phyloP scores from a whole-genome alignment of 179 eudicot species.

The Heliamphora pulchella region DNA sequence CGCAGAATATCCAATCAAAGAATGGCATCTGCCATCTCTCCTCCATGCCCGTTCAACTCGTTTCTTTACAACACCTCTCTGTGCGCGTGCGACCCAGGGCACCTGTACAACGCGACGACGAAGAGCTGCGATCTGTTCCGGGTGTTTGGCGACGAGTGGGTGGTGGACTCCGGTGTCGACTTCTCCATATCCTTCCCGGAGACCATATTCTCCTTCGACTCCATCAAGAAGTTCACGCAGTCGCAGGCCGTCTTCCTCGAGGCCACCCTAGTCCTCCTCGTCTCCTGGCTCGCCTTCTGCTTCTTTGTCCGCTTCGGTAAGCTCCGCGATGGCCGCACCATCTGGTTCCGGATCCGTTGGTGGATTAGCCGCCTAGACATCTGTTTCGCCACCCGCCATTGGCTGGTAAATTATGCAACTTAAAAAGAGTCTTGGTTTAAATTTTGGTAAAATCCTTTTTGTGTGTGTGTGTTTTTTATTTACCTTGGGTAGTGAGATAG shows the following conservation, averaged over 20 bases:
- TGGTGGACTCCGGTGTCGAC: slow-evolving; percentile 51
- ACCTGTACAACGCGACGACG: slow-evolving; percentile 38
- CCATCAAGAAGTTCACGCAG: slow-evolving; percentile 61
- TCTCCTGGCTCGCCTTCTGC: slow-evolving; percentile 66
- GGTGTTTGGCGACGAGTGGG: slow-evolving; percentile 28
- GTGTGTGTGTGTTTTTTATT: too few species aligned
- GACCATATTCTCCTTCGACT: slow-evolving; percentile 61
- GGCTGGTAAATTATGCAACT: slow-evolving; percentile 47
- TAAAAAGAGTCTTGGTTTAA: not conserved
- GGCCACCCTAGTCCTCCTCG: slow-evolving; percentile 49
- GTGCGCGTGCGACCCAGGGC: slow-evolving; percentile 80
- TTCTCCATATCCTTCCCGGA: slow-evolving; percentile 48
- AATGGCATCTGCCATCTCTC: not conserved
- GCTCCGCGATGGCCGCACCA: slow-evolving; percentile 52
- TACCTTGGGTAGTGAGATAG: not conserved
- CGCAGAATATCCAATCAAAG: not conserved
- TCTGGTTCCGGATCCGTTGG: slow-evolving; percentile 82
- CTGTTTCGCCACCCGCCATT: slow-evolving; percentile 73
- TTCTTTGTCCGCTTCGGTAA: slow-evolving; percentile 41
- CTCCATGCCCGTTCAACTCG: slow-evolving; percentile 45
- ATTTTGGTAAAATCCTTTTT: not conserved
- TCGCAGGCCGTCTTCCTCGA: slow-evolving; percentile 83
- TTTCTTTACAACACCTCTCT: slow-evolving; percentile 49
- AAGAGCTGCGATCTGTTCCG: slow-evolving; percentile 37
- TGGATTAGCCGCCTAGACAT: slow-evolving; percentile 89